These are phyloP conservation scores for Aspergillus unguis DNA, from an alignment of 2,329 filamentous ascomycete species.

Conservation along the genomic window DNA sequence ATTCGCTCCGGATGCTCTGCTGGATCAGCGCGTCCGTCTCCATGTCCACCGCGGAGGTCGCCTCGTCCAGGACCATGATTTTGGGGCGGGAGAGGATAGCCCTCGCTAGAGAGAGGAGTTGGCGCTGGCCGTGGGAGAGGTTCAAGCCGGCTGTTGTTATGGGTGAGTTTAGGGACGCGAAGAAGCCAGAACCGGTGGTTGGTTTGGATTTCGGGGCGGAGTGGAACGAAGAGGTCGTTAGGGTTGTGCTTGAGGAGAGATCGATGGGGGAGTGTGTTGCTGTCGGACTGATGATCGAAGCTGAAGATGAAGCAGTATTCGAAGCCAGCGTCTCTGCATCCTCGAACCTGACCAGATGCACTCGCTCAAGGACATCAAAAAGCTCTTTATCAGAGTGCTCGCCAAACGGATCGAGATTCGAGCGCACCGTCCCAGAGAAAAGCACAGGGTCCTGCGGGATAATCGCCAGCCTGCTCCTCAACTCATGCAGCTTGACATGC, in stretches of 20 bases:
- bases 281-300: neutral
- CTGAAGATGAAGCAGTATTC: neutral
- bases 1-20: slow-evolving; percentile 68
- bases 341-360: slow-evolving; percentile 59
- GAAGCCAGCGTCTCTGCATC: slow-evolving; percentile 32
- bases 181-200: slow-evolving; percentile 41
- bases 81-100: slow-evolving; percentile 66
- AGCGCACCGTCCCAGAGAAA: slow-evolving; percentile 73
- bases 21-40: slow-evolving; percentile 71
- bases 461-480: slow-evolving; percentile 70
- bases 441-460: slow-evolving; percentile 80
- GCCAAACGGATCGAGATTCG: slow-evolving; percentile 73
- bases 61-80: slow-evolving; percentile 77
- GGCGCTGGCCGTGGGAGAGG: slow-evolving; percentile 29
- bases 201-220: slow-evolving; percentile 17
- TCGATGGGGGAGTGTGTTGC: neutral
- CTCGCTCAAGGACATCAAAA: slow-evolving; percentile 64
- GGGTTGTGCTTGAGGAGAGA: slow-evolving; percentile 9
- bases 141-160: slow-evolving; percentile 72
- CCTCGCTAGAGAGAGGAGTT: slow-evolving; percentile 28
- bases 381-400: slow-evolving; percentile 66
- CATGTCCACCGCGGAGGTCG: slow-evolving; percentile 76
- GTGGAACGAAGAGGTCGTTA: slow-evolving; percentile 9
- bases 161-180: slow-evolving; percentile 59
- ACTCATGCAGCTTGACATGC: slow-evolving; percentile 44